These are phyloP conservation scores for Mycosphaerella sp. DNA, from an alignment of 2,329 filamentous ascomycete species.

Conservation along the genomic window DNA sequence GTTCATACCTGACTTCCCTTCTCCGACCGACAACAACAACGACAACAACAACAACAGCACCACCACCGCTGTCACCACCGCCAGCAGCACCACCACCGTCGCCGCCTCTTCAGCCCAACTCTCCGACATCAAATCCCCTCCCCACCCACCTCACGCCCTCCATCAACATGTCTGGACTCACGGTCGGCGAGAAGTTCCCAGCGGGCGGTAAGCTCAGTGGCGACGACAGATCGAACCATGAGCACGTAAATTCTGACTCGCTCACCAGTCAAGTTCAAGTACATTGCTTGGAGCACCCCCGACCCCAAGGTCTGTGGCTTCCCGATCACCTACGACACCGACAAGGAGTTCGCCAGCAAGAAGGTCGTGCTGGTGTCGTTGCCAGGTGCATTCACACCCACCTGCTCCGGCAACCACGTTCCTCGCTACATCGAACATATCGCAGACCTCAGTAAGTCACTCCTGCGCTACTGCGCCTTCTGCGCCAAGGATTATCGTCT, in stretches of 20 bases:
- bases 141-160: neutral
- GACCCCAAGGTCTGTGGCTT: conserved; percentile 22
- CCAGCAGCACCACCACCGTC: no score
- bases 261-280: conserved; percentile 23
- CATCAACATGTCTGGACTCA: conserved; percentile 16
- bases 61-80: neutral
- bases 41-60: neutral
- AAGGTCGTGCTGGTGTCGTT: conserved; percentile 22
- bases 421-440: conserved; percentile 20
- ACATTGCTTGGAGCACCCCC: conserved; percentile 21
- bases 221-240: neutral
- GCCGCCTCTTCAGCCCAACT: neutral
- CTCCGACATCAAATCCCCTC: neutral
- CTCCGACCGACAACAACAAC: neutral
- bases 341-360: conserved; percentile 22
- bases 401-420: conserved; percentile 23
- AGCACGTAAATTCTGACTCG: neutral
- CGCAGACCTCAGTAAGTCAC: conserved; percentile 16
- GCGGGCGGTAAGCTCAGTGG: conserved; percentile 16
- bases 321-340: conserved; percentile 17
- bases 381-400: conserved; percentile 22
- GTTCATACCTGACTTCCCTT: neutral
- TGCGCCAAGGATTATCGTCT: neutral
- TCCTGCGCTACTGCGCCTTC: neutral
- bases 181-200: conserved; percentile 20